A percentile compares a stretch with the other conserved stretches of the same genome.
Conservation (phyloP, 169 alveolate species). For the Neospora caninum region DNA sequence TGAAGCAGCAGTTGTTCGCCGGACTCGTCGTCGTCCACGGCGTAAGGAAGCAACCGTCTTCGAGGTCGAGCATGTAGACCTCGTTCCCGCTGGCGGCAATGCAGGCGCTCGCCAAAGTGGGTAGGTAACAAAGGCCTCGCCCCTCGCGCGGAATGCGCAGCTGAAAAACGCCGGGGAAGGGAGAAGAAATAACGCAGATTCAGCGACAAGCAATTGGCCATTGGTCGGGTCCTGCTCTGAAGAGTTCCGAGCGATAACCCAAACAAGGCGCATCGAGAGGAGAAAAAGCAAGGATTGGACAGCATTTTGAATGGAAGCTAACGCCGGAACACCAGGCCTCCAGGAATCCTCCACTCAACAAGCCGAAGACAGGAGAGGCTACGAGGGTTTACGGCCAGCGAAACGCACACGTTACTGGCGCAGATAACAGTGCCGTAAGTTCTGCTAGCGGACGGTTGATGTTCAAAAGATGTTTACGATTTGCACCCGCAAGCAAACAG, state of each 20-base stretch:
- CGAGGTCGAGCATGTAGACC: slow-evolving; percentile 37
- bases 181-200: neutral
- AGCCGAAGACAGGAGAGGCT: no score
- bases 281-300: no score
- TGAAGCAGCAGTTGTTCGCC: slow-evolving; percentile 38
- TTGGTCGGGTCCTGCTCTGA: no score
- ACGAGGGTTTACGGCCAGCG: no score
- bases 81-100: slow-evolving; percentile 15
- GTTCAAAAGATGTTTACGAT: no score
- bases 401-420: no score
- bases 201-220: neutral
- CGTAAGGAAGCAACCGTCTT: slow-evolving; percentile 33
- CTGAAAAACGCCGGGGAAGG: neutral
- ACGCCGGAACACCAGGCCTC: no score
- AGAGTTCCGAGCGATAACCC: neutral
- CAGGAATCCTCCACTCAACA: no score
- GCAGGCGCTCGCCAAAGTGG: slow-evolving; percentile 24
- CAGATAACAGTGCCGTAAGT: no score
- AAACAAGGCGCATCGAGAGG: neutral
- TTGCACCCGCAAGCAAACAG: no score
- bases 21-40: slow-evolving; percentile 33
- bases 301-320: no score
- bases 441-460: no score
- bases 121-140: neutral
- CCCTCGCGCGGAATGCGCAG: slow-evolving; percentile 45